These are phyloP conservation scores for Clarkia xantiana DNA, from an alignment of 345 rosid species.

Conservation along the genomic window DNA sequence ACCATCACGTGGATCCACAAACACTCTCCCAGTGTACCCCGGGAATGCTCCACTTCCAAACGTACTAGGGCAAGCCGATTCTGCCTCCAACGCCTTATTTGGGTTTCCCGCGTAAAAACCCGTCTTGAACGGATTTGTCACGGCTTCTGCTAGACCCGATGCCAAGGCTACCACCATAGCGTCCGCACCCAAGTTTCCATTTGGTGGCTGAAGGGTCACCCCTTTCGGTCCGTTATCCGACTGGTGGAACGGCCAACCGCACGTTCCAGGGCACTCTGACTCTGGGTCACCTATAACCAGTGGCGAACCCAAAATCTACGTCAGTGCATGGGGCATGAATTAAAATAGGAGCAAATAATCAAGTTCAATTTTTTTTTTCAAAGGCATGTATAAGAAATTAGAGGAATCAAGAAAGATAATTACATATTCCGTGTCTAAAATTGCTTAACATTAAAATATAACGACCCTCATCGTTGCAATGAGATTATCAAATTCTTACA, in stretches of 20 bases:
- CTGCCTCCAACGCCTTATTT: conserved; percentile 14
- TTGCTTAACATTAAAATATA: too few species aligned
- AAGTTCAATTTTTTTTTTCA: too few species aligned
- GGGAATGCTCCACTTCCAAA: conserved; percentile 48
- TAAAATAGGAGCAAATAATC: too few species aligned
- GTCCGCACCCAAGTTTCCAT: conserved; percentile 42
- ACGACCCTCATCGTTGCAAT: too few species aligned
- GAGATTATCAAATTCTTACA: too few species aligned
- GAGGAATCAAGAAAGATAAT: too few species aligned
- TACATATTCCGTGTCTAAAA: too few species aligned
- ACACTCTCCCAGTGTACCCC: conserved; percentile 30
- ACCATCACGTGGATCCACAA: conserved; percentile 27
- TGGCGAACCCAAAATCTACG: too few species aligned
- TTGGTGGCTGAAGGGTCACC: conserved; percentile 36
- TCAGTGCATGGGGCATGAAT: too few species aligned
- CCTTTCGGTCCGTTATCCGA: conserved; percentile 30
- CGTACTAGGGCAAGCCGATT: conserved; percentile 25
- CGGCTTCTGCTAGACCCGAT: conserved; percentile 31
- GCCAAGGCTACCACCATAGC: conserved; percentile 50
- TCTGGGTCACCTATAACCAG: too few species aligned
- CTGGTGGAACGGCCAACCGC: conserved; percentile 59
- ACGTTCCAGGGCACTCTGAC: conserved; percentile 30
- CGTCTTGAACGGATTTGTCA: conserved; percentile 25
- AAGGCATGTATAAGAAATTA: too few species aligned
- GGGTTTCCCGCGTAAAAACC: conserved; percentile 15